phyloP scores from a whole-genome alignment of 2,329 filamentous ascomycete genomes.

The Fusarium stilboides region DNA sequence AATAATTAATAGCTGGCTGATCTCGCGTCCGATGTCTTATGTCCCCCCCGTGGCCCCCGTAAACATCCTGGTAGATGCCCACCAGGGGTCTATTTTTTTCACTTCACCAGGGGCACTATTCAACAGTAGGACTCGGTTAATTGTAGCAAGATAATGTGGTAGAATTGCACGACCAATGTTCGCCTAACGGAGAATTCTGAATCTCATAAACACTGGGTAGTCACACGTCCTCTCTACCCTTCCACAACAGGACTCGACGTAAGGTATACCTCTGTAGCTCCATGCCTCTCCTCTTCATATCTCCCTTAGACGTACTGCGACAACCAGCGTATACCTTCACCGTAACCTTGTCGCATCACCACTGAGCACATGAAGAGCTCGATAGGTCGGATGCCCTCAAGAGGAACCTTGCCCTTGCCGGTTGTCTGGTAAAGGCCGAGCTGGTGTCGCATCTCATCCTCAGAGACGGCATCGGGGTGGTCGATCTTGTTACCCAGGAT shows the following conservation, averaged over 20 bases:
- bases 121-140: too few relatives aligned
- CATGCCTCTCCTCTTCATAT: conserved; percentile 13
- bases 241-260: conserved; percentile 31
- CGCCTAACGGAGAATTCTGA: conserved; percentile 56
- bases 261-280: conserved; percentile 44
- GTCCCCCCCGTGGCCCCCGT: too few relatives aligned
- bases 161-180: conserved; percentile 55
- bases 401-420: conserved; percentile 92
- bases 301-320: conserved; percentile 85
- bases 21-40: too few relatives aligned
- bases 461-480: conserved; percentile 93
- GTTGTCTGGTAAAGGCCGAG: conserved; percentile 96
- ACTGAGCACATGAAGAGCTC: conserved; percentile 99
- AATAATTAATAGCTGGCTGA: too few relatives aligned
- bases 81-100: conserved; percentile 30
- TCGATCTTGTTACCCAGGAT: conserved; percentile 99
- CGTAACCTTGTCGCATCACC: conserved; percentile 97
- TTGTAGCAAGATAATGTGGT: conserved; percentile 41
- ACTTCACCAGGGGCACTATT: conserved; percentile 18
- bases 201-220: conserved; percentile 53
- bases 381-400: conserved; percentile 93
- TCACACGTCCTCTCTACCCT: conserved; percentile 38
- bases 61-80: conserved; percentile 27
- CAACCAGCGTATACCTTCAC: conserved; percentile 91
- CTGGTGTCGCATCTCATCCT: conserved; percentile 94